Evolutionary conservation across 305 asterid genomes (phyloP), one percentile per base, ranked within the genome.

Genomic region (Fraxinus floribunda): DNA sequence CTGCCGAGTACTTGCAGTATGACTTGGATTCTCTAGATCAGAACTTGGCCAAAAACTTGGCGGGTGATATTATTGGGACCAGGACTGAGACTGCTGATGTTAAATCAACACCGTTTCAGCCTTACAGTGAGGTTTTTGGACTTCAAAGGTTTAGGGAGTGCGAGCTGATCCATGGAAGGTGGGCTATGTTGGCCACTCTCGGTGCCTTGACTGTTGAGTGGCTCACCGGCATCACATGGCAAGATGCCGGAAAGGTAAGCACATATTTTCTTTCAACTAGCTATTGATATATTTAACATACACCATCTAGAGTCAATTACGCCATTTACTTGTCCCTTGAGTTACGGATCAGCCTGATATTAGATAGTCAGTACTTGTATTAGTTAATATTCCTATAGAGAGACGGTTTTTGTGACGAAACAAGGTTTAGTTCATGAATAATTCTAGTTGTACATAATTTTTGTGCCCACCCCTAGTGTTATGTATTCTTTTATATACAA

Each of bases 181-280:
- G 99, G 99, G 99, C 99, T 49, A 95, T 94, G 99, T 87, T 95
- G 83, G 99, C 97, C 18, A 93, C 97, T 18, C 97, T 95, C 80
- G 99, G 99, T 35, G 93, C 99, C 39, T 62, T 95, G 81, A 86
- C 97, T 60, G 99, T 95, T 15, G 99, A 95, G 84, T 90, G 97
- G 97, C 95, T 95, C 87, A 95, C 99, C 74, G 99, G 99, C 29
- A 87, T 95, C 80, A 95, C 99, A 29, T 95, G 99, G 99, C 99
- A 95, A 83, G 99, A 95, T 41, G 99, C 99, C n/a, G 99, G 99
- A 85, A 95, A 95, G 95, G 98, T 94, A 90, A 5, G 11, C 72
- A 20, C 30, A 4, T 30, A 24, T 52, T 46, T 20, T 26, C 13
- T 16, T 26, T 64, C 32, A 7, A 11, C 46, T 10, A 30, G 22